These are phyloP conservation scores for Piromyces sp. DNA, from an alignment of 192 early-diverging fungal genomes.

Conservation along the genomic window DNA sequence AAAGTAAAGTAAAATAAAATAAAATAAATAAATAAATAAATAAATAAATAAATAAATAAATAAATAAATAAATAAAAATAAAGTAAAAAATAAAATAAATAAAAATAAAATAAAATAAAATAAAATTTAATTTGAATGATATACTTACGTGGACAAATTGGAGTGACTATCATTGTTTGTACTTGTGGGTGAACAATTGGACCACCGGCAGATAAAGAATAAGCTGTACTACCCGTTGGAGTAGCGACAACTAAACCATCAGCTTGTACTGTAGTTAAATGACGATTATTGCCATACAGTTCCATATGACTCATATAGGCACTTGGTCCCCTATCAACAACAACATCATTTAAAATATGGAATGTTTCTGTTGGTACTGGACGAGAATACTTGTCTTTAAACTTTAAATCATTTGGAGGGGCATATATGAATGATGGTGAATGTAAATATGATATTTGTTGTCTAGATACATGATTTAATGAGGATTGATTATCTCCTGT, in stretches of 20 bases:
- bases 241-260: conserved; percentile 90
- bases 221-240: conserved; percentile 81
- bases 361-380: conserved; percentile 57
- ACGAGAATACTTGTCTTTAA: conserved; percentile 1
- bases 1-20: too few relatives aligned
- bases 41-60: too few relatives aligned
- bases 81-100: not conserved
- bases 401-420: not conserved
- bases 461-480: not conserved
- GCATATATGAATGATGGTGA: not conserved
- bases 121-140: conserved; percentile 63
- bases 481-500: not conserved
- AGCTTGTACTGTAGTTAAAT: conserved; percentile 88
- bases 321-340: conserved; percentile 81
- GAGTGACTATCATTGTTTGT: conserved; percentile 57
- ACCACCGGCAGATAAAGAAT: conserved; percentile 82
- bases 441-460: not conserved
- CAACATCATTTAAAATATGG: conserved; percentile 87
- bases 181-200: conserved; percentile 90
- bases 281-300: conserved; percentile 68
- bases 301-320: conserved; percentile 71
- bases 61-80: too few relatives aligned
- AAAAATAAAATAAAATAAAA: conserved; percentile 2
- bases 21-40: too few relatives aligned
- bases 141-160: conserved; percentile 61